Percentiles rank a stretch among this genome's conserved stretches.
phyloP scores from a whole-genome alignment of 1,139 yeast genomes.

The Suhomyces chickasaworum region DNA sequence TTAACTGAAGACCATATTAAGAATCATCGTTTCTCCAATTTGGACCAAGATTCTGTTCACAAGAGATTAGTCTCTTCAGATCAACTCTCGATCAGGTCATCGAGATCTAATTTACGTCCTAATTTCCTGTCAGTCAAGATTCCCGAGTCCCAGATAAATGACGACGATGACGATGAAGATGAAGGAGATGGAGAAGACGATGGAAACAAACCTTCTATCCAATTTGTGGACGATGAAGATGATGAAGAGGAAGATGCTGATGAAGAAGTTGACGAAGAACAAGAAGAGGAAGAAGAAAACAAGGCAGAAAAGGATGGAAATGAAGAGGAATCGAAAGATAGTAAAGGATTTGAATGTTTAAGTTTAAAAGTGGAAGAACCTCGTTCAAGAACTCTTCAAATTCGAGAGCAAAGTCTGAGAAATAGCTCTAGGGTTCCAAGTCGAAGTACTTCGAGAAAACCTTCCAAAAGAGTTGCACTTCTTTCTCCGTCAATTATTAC shows the following conservation, averaged over 20 bases:
- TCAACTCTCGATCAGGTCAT: slow-evolving; percentile 35
- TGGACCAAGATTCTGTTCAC: slow-evolving; percentile 1
- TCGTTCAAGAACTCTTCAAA: background rate
- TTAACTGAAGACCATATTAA: slow-evolving; percentile 2
- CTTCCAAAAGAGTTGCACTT: slow-evolving; percentile 6
- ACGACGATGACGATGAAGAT: slow-evolving; percentile 58
- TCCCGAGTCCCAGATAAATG: slow-evolving; percentile 71
- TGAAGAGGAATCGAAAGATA: background rate
- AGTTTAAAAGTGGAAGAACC: background rate
- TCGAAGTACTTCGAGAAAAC: slow-evolving; percentile 6
- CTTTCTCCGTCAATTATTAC: slow-evolving; percentile 40
- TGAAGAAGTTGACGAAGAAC: slow-evolving; percentile 19
- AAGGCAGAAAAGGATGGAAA: background rate
- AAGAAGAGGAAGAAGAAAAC: slow-evolving; percentile 14
- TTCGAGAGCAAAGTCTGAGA: background rate
- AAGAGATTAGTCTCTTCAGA: slow-evolving; percentile 17
- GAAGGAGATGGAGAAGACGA: slow-evolving; percentile 21
- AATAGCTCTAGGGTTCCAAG: slow-evolving; percentile 2
- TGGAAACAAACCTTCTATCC: slow-evolving; percentile 30
- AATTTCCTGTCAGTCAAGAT: slow-evolving; percentile 78
- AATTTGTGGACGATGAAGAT: slow-evolving; percentile 28
- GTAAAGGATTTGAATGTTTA: background rate
- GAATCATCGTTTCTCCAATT: slow-evolving; percentile 5
- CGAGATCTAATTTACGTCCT: slow-evolving; percentile 52
- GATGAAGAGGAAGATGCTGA: slow-evolving; percentile 17